Base-by-base conservation (phyloP, 2,329 filamentous ascomycete genomes). In the Xylaria sp. region DNA sequence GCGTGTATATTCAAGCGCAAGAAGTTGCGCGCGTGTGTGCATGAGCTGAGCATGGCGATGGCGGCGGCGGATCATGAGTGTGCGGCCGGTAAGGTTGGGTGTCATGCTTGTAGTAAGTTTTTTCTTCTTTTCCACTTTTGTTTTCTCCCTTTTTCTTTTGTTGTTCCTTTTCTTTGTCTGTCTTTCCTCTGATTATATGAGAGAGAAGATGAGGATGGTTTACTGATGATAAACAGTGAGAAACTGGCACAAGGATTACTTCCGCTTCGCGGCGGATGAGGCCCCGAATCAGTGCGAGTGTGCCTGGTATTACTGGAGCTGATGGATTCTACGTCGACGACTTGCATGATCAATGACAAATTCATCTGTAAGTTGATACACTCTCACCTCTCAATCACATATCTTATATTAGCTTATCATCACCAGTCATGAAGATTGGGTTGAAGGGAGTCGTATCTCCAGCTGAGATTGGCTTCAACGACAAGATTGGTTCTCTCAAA, bases 191-290 rank as follows among this genome's bases (percentile, higher is more conserved):
- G 16, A 16, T 16, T 16, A 16, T 16, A 23, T 23, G 23, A 23
- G 23, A 23, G 23, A 16, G 16, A 16, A 16, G 16, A 16, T 23
- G 23, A 39, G 11, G 11, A 39, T 39, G 11, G 37, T 39, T 39
- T 13, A 8, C 37, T 42, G 4, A 42, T 7, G 23, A 30, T 30
- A 2, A 5, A n/a, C 42, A 46, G 6, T 57, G 3, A 19, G 35
- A 6, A 8, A 52, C 16, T 60, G 59, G 59, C 23, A 54, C 46
- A 60, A 60, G 23, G 46, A 54, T 10, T 60, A 60, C 51, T 60
- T 60, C 51, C 59, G 59, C 23, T 57, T 60, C 49, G 23, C 19
- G 1, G 16, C 51, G 47, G 6, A n/a, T 18, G 59, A 60, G 23
- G 59, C 59, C 0, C 59, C 59, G 4, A 42, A 30, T 2, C n/a